Percentiles rank a stretch among this genome's conserved stretches.
Conservation (phyloP, 306 rosid species). For the Ziziphus jujuba region DNA sequence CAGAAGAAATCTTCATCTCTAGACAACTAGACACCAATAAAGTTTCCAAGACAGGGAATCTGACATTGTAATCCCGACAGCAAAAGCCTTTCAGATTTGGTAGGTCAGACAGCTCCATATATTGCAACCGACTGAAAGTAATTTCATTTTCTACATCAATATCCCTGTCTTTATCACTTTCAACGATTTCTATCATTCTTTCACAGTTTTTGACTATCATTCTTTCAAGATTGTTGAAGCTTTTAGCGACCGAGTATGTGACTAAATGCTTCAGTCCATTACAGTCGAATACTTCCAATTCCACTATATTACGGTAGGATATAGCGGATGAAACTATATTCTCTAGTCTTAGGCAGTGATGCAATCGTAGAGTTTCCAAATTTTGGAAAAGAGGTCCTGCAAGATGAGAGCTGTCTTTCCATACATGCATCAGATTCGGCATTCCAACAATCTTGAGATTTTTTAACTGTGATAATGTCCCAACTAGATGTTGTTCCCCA, state of each 20-base stretch:
- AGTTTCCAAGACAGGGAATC: neutral
- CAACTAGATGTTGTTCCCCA: too few relatives aligned
- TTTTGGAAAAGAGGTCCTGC: neutral
- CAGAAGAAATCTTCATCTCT: neutral
- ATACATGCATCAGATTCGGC: neutral
- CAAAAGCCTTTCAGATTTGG: slow-evolving; percentile 7
- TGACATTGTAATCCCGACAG: neutral
- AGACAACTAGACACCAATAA: neutral
- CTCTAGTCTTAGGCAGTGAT: neutral
- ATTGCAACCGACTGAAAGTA: neutral
- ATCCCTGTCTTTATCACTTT: too few relatives aligned
- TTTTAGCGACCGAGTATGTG: neutral
- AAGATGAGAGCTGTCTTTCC: neutral
- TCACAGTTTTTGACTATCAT: neutral
- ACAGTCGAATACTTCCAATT: neutral
- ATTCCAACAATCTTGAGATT: rapidly evolving
- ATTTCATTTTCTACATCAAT: neutral
- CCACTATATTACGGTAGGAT: neutral
- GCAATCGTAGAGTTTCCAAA: neutral
- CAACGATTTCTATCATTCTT: neutral
- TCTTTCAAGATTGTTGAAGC: neutral
- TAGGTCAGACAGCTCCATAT: rapidly evolving
- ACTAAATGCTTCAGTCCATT: neutral
- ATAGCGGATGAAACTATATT: neutral
- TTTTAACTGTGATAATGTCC: neutral